phyloP scores from a whole-genome alignment of 257 asterid genomes.

The Verbascum thapsus region DNA sequence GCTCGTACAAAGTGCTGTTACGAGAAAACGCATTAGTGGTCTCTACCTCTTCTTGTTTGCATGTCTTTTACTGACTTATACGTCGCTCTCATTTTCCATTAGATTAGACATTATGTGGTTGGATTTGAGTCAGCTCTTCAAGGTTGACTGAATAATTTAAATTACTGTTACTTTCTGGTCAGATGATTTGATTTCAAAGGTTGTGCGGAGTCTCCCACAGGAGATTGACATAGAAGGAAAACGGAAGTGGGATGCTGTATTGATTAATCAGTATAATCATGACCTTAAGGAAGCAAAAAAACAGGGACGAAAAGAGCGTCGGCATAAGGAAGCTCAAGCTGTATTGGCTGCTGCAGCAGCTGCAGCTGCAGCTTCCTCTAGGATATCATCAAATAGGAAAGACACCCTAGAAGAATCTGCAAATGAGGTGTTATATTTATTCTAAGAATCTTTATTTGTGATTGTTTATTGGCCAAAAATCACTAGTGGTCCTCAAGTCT shows the following conservation, averaged over 20 bases:
- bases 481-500: no score
- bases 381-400: conserved; percentile 81
- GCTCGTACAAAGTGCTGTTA: conserved; percentile 55
- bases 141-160: conserved; percentile 14
- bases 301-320: conserved; percentile 91
- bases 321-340: conserved; percentile 96
- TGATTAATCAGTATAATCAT: conserved; percentile 72
- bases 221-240: conserved; percentile 69
- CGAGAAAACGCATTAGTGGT: conserved; percentile 66
- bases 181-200: conserved; percentile 78
- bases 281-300: conserved; percentile 89
- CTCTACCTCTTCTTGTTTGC: conserved; percentile 36
- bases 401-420: conserved; percentile 71
- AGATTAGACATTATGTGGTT: conserved; percentile 18
- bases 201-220: conserved; percentile 64
- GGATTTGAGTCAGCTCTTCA: conserved; percentile 4
- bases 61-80: conserved; percentile 3
- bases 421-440: conserved; percentile 46
- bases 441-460: conserved; percentile 15
- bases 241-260: conserved; percentile 81
- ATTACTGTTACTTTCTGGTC: conserved; percentile 32
- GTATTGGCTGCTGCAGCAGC: conserved; percentile 98
- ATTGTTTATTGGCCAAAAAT: no score
- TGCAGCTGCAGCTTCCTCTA: conserved; percentile 95
- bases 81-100: conserved; percentile 12